Base-by-base conservation (phyloP, 2,329 filamentous ascomycete genomes). In the Clonostachys byssicola region DNA sequence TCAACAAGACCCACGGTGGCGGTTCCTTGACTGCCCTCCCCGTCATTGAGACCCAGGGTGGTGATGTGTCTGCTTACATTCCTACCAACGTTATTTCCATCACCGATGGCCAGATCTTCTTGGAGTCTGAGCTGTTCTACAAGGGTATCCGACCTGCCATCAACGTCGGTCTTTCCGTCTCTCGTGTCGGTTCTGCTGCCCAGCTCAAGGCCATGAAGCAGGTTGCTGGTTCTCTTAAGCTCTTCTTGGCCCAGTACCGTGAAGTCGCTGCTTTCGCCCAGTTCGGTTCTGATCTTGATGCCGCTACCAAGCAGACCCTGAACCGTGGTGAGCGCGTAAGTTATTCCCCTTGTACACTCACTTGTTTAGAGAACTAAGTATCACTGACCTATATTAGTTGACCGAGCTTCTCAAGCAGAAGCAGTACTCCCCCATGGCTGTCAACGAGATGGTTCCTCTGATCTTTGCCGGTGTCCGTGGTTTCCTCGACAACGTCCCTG, bases 171-270 rank as follows among this genome's bases (percentile, higher is more conserved):
- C 89, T 99, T 63, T 99, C 94, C 66, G 94, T 99, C 64, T 99
- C 94, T 62, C 94, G 94, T 89, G 94, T 99, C 86, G 94, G 94
- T 73, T 99, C 94, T 68, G 90, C 94, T 72, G 94, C 94, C 71
- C 94, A 99, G 85, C 85, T 97, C 74, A 99, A 97, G 89, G 92
- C 94, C 78, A 99, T 99, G 94, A 99, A 99, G 86, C 94, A 99
- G 83, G 94, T 99, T 64, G 94, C 94, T 67, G 94, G 94, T 85
- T 97, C 92, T 61, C 83, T 99, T 70, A 99, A 99, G 86, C 91
- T 99, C 64, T 99, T 97, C 91, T 89, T 99, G 88, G 94, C 94
- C 65, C 94, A 99, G 81, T 99, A 99, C 86, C 94, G 94, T 94
- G 94, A 99, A 78, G 94, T 99, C 56, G 94, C 94, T 66, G 94